phyloP scores from a whole-genome alignment of 192 early-diverging fungal genomes.

The Dispira simplex region DNA sequence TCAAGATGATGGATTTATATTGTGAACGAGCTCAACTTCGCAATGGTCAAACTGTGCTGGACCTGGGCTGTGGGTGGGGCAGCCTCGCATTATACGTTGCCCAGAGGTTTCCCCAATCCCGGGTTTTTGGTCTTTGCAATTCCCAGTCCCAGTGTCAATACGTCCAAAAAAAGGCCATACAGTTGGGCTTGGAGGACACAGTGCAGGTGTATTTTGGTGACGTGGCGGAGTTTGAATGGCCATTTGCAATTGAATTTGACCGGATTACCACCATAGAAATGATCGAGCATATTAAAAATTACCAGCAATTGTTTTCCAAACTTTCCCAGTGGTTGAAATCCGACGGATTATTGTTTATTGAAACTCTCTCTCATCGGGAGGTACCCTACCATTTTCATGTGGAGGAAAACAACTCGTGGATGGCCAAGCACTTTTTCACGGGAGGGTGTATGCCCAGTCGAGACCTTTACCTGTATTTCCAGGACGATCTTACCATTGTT shows the following conservation, averaged over 20 bases:
- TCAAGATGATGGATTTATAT: slow-evolving; percentile 41
- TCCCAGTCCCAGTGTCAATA: slow-evolving; percentile 34
- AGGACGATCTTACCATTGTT: slow-evolving; percentile 31
- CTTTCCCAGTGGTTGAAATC: slow-evolving; percentile 37
- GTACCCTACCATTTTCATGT: slow-evolving; percentile 42
- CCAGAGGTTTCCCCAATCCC: slow-evolving; percentile 35
- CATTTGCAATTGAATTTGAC: slow-evolving; percentile 43
- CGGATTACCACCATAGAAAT: slow-evolving; percentile 55
- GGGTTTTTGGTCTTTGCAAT: slow-evolving; percentile 40
- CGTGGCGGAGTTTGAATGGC: no score
- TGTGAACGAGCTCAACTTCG: slow-evolving; percentile 25
- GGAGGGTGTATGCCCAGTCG: slow-evolving; percentile 31
- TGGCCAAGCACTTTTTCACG: slow-evolving; percentile 49
- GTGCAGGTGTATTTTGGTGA: no score
- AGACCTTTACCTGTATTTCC: slow-evolving; percentile 46
- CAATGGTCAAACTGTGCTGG: slow-evolving; percentile 44
- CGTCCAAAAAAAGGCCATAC: slow-evolving; percentile 23
- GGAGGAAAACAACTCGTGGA: slow-evolving; percentile 29
- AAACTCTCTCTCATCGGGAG: slow-evolving; percentile 36
- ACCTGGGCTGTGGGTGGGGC: slow-evolving; percentile 64
- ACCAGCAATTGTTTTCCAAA: slow-evolving; percentile 34
- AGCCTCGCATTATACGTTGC: slow-evolving; percentile 14
- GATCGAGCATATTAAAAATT: slow-evolving; percentile 57
- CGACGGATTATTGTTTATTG: slow-evolving; percentile 42
- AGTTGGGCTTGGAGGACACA: slow-evolving; percentile 28